Conservation (phyloP, 495 filamentous ascomycete genomes). For the Lasiosphaeris hirsuta region DNA sequence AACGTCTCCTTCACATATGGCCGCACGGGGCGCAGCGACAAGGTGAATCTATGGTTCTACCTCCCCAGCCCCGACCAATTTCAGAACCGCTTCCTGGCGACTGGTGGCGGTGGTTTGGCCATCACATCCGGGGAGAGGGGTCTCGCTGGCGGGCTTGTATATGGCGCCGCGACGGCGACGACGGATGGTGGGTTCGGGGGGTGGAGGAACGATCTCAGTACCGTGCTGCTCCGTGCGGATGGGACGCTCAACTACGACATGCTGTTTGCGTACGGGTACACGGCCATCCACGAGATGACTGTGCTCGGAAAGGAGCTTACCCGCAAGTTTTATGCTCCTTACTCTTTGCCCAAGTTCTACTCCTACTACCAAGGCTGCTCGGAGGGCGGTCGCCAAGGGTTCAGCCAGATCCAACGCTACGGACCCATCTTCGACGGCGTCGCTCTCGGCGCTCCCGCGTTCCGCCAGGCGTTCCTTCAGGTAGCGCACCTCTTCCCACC, state of each 20-base stretch:
- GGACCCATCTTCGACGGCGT: conserved; percentile 50
- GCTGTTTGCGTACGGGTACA: conserved; percentile 47
- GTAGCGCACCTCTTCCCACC: conserved; percentile 46
- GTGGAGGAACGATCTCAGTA: conserved; percentile 31
- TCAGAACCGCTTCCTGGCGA: conserved; percentile 42
- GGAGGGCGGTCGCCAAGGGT: conserved; percentile 52
- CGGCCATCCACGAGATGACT: conserved; percentile 27
- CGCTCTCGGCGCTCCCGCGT: conserved; percentile 50
- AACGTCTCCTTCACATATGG: conserved; percentile 47
- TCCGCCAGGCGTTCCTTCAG: conserved; percentile 50
- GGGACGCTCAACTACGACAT: conserved; percentile 44
- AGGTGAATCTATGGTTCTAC: conserved; percentile 38
- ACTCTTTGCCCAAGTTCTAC: conserved; percentile 50
- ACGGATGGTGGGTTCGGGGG: conserved; percentile 53
- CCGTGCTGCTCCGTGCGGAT: conserved; percentile 37
- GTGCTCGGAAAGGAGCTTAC: conserved; percentile 33
- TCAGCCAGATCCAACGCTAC: conserved; percentile 52
- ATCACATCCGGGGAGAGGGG: conserved; percentile 40
- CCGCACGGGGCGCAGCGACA: conserved; percentile 36
- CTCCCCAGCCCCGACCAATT: conserved; percentile 40
- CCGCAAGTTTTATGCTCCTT: conserved; percentile 35
- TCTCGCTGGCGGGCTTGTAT: conserved; percentile 40
- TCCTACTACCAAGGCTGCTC: conserved; percentile 54
- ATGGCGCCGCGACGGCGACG: conserved; percentile 42
- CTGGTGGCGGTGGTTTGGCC: conserved; percentile 45